phyloP scores from a whole-genome alignment of 768 basidiomycete species.

The Austroboletus festivus region DNA sequence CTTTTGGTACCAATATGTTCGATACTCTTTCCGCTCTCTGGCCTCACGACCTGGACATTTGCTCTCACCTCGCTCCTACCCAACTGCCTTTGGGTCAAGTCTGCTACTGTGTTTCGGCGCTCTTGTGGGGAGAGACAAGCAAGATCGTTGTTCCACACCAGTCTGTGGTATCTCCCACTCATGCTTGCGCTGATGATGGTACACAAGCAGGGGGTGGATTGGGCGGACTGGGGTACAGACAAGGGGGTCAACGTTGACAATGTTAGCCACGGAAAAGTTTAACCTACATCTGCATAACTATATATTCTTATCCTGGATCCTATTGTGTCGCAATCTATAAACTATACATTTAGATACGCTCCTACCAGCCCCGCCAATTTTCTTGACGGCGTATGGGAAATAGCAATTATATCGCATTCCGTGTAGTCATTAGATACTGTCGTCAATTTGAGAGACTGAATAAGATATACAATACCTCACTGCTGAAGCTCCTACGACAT shows the following conservation, averaged over 20 bases:
- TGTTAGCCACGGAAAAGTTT: background rate
- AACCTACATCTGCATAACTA: background rate
- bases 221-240: slow-evolving; percentile 51
- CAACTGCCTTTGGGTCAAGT: slow-evolving; percentile 64
- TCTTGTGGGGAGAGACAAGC: slow-evolving; percentile 75
- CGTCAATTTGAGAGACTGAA: too few relatives aligned
- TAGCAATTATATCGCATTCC: too few relatives aligned
- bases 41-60: slow-evolving; percentile 90
- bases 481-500: background rate
- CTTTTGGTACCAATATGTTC: slow-evolving; percentile 77
- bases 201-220: slow-evolving; percentile 84
- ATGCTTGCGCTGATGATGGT: slow-evolving; percentile 92
- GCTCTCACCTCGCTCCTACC: slow-evolving; percentile 73
- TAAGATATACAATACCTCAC: too few relatives aligned
- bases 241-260: background rate
- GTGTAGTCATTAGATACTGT: too few relatives aligned
- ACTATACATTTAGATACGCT: too few relatives aligned
- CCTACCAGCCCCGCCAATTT: too few relatives aligned
- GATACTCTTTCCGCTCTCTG: slow-evolving; percentile 80
- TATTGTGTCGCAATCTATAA: background rate
- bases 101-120: slow-evolving; percentile 76
- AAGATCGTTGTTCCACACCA: slow-evolving; percentile 70
- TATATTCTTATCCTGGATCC: background rate
- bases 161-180: slow-evolving; percentile 88
- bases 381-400: too few relatives aligned